phyloP scores from a whole-genome alignment of 164 flowering plant genomes.

The Pachysandra terminalis region DNA sequence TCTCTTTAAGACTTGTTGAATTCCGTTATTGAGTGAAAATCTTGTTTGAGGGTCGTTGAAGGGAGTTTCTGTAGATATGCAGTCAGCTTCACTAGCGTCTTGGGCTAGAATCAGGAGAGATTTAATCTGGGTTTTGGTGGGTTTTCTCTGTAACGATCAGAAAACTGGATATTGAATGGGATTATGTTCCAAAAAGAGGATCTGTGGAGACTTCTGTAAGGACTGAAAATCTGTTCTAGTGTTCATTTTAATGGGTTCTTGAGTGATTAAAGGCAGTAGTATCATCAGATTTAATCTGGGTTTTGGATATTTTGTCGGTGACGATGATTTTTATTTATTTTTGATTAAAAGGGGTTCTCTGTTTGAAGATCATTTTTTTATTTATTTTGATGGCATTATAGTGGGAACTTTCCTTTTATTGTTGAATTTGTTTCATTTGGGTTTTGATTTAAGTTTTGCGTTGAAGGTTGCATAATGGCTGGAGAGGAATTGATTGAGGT shows the following conservation, averaged over 20 bases:
- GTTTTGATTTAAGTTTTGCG: not conserved
- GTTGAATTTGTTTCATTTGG: not conserved
- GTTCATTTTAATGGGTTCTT: not conserved
- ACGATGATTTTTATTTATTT: not conserved
- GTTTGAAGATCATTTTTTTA: not conserved
- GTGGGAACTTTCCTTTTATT: too few relatives aligned
- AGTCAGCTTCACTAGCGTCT: too few relatives aligned
- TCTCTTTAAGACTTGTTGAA: too few relatives aligned
- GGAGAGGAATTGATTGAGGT: slow-evolving; percentile 60
- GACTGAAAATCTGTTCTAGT: not conserved
- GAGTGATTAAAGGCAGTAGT: not conserved
- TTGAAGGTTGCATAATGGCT: slow-evolving; percentile 38
- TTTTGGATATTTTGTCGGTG: not conserved
- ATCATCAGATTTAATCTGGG: slow-evolving; percentile 20
- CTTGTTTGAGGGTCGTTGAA: not conserved
- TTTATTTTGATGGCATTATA: not conserved
- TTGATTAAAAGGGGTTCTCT: not conserved
- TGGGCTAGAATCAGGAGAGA: not conserved
- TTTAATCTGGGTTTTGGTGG: slow-evolving; percentile 1
- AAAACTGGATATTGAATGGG: not conserved
- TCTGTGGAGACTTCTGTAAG: not conserved
- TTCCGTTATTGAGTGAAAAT: not conserved
- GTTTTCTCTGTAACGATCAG: not conserved
- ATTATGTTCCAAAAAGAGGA: not conserved
- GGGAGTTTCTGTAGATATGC: too few relatives aligned